A percentile compares a stretch with the other conserved stretches of the same genome.
These are phyloP conservation scores for Solanum aculeatissimum DNA, from an alignment of 305 asterid species.

Conservation along the genomic window DNA sequence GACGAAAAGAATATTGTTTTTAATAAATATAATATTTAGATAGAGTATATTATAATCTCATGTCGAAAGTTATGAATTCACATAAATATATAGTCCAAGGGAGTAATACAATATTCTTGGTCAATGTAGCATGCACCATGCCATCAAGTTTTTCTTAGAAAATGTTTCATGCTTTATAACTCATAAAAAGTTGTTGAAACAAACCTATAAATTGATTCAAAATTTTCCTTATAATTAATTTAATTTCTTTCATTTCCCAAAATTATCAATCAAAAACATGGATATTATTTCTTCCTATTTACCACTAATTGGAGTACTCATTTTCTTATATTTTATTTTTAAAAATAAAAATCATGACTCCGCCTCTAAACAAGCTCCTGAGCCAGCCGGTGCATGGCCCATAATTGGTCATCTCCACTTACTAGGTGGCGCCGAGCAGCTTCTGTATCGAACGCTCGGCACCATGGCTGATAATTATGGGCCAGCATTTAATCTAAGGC, in stretches of 20 bases:
- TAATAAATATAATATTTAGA: too few relatives aligned
- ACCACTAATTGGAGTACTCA: not conserved
- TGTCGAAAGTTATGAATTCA: too few relatives aligned
- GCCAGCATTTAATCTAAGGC: conserved; percentile 1
- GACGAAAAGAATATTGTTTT: too few relatives aligned
- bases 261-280: not conserved
- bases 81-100: too few relatives aligned
- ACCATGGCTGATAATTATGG: conserved; percentile 9
- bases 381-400: conserved; percentile 10
- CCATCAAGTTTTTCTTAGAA: not conserved
- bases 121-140: not conserved
- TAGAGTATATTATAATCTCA: too few relatives aligned
- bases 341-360: not conserved
- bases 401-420: conserved; percentile 6
- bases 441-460: not conserved
- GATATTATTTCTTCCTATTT: not conserved
- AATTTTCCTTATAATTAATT: not conserved
- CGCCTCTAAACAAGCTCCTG: not conserved
- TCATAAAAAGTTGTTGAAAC: not conserved
- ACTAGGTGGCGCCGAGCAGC: not conserved
- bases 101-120: too few relatives aligned
- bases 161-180: not conserved
- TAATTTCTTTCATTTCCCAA: not conserved
- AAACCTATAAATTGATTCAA: not conserved
- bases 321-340: not conserved